Evolutionary conservation across 2,329 filamentous ascomycete species (phyloP).

Genomic region (Rasamsonia emersonii): DNA sequence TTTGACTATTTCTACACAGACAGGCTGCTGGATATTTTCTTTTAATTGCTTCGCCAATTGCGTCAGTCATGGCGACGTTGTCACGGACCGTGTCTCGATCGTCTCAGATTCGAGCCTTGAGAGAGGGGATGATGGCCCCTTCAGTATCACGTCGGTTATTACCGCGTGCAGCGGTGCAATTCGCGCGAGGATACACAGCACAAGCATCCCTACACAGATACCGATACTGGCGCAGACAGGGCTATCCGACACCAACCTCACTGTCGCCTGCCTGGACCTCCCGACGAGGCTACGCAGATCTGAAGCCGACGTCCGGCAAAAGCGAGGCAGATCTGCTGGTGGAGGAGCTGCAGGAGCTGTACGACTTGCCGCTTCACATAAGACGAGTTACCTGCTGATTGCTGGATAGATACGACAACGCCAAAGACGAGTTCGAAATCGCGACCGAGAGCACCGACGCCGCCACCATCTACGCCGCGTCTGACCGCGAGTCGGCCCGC

Average conservation of each 20-base stretch:
- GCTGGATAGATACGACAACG: slow-evolving; percentile 36
- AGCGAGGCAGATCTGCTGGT: slow-evolving; percentile 24
- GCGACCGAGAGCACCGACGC: slow-evolving; percentile 39
- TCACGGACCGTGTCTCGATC: not conserved
- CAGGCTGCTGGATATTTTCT: not conserved
- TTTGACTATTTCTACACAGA: not conserved
- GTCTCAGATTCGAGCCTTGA: not conserved
- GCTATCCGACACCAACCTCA: too few relatives aligned
- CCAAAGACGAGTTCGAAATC: slow-evolving; percentile 43
- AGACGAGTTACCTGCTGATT: slow-evolving; percentile 5
- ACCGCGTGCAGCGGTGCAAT: too few relatives aligned
- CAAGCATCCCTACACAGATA: too few relatives aligned
- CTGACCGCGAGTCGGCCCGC: slow-evolving; percentile 37
- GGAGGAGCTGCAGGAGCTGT: slow-evolving; percentile 31
- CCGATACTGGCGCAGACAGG: too few relatives aligned
- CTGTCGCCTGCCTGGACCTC: too few relatives aligned
- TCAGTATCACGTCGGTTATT: too few relatives aligned
- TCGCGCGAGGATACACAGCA: too few relatives aligned
- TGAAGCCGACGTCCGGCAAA: slow-evolving; percentile 15
- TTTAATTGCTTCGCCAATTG: too few relatives aligned
- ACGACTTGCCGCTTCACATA: slow-evolving; percentile 3
- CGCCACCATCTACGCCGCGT: slow-evolving; percentile 38
- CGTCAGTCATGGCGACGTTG: not conserved
- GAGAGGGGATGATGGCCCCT: too few relatives aligned
- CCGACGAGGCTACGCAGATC: not conserved